Conservation (phyloP, 1,284 basidiomycete genomes). For the Boletus sp. region DNA sequence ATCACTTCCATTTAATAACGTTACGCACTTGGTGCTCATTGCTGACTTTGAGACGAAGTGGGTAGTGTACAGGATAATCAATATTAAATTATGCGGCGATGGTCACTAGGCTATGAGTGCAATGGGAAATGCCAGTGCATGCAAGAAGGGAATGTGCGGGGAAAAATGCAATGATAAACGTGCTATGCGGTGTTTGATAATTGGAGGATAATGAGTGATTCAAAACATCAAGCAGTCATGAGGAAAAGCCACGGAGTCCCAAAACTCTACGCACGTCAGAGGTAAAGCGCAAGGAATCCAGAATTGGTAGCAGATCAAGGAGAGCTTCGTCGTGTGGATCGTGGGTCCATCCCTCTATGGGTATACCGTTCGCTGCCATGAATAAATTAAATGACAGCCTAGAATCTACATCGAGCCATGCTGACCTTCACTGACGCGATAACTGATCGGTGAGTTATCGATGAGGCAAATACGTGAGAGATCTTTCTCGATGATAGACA, state of each 20-base stretch:
- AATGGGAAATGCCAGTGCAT: constrained; percentile 25
- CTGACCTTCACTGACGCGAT: constrained; percentile 88
- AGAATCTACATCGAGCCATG: constrained; percentile 10
- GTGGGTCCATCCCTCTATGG: constrained; percentile 98
- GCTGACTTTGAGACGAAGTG: constrained; percentile 22
- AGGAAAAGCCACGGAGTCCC: constrained; percentile 67
- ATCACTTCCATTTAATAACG: constrained; percentile 27
- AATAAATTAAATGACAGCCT: constrained; percentile 8
- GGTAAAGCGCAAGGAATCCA: constrained; percentile 94
- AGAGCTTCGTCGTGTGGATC: constrained; percentile 96
- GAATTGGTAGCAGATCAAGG: constrained; percentile 89
- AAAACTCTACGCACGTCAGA: constrained; percentile 91
- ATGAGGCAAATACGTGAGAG: constrained; percentile 89
- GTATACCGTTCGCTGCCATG: constrained; percentile 86
- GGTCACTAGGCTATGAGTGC: constrained; percentile 32
- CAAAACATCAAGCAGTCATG: constrained; percentile 20
- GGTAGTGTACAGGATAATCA: constrained; percentile 38
- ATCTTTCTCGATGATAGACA: constrained; percentile 85
- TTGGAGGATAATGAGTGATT: constrained; percentile 6
- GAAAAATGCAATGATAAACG: constrained; percentile 27
- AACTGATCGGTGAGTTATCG: constrained; percentile 95
- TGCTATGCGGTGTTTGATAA: constrained; percentile 19
- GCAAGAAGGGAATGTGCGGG: constrained; percentile 23
- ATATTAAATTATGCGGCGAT: constrained; percentile 37
- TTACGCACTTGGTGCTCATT: constrained; percentile 20